phyloP scores from a whole-genome alignment of 164 flowering plant species.

The Chimonanthus praecox region DNA sequence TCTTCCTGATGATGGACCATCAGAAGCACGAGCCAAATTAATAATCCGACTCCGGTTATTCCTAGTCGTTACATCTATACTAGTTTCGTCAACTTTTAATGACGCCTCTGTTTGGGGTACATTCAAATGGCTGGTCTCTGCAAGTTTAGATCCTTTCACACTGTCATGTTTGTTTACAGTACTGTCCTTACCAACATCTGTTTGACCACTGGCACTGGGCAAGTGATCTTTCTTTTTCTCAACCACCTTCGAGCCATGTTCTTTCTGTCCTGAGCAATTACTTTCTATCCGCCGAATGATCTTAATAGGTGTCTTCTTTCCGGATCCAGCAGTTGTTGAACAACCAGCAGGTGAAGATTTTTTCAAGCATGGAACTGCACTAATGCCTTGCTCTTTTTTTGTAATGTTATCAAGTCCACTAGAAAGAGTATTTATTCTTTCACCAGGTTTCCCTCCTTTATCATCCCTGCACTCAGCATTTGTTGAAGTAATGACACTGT shows the following conservation, averaged over 20 bases:
- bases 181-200: conserved; percentile 11
- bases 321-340: conserved; percentile 5
- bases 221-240: conserved; percentile 18
- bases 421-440: conserved; percentile 4
- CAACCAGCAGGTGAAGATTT: conserved; percentile 15
- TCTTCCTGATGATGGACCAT: conserved; percentile 26
- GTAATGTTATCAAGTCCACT: conserved; percentile 11
- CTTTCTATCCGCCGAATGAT: conserved; percentile 7
- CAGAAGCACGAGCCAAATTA: conserved; percentile 39
- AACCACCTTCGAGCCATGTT: conserved; percentile 12
- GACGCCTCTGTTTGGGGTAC: conserved; percentile 21
- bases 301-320: conserved; percentile 11
- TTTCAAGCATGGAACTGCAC: conserved; percentile 14
- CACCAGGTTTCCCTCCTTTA: neutral
- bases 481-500: neutral
- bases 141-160: conserved; percentile 12
- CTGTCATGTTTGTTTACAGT: conserved; percentile 11
- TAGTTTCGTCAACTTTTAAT: conserved; percentile 12
- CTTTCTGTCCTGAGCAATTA: conserved; percentile 12
- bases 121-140: conserved; percentile 7
- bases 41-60: conserved; percentile 45
- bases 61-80: conserved; percentile 30
- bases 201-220: conserved; percentile 9
- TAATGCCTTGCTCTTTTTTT: conserved; percentile 7
- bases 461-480: neutral